Base-by-base conservation (phyloP, 1,284 basidiomycete species). In the Phylloboletellus chloephorus region DNA sequence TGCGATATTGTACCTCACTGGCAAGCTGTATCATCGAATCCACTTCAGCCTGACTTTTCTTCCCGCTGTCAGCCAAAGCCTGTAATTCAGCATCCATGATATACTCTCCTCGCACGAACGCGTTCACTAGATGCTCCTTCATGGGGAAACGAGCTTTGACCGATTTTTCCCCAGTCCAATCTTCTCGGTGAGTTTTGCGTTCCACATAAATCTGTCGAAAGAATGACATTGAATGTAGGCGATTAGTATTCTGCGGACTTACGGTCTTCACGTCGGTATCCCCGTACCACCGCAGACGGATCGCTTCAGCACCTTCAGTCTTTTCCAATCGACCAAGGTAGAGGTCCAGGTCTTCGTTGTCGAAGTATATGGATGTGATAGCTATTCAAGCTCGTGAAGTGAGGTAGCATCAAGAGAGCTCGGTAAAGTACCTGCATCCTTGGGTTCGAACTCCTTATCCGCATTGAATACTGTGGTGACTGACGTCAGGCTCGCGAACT, bases 111-210 rank as follows among this genome's bases (percentile, higher is more conserved):
- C 73, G 72, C 42, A 97, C 69, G 72, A 91, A 98, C 19, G 88
- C 84, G 60, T 98, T 97, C 54, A 98, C 86, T 45, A 91, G 80
- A 52, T 93, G 83, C 64, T 98, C 95, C 65, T 96, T 95, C 67
- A 98, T 87, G 1, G 92, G 85, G 70, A 98, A 98, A 7, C 95
- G 90, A 21, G 95, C 91, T 67, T 98, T 98, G 61, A 98, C 95
- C 12, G 90, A 95, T 68, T 98, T 98, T 66, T 98, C 95, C 23
- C 95, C 95, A 0, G 96, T 98, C 95, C 96, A 98, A 64, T 98
- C 95, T 67, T 98, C 95, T 39, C 94, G 79, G 61, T 98, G 95
- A 0, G 96, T 98, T 68, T 98, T 98, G 46, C 96, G 89, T 72
- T 98, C 95, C 31, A 98, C 92, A 57, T 97, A 98, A 49, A 98